A percentile compares a stretch with the other conserved stretches of the same genome.
These are phyloP conservation scores for Triticum aestivum DNA, from an alignment of 176 grass and related monocot genomes.

Conservation along the genomic window DNA sequence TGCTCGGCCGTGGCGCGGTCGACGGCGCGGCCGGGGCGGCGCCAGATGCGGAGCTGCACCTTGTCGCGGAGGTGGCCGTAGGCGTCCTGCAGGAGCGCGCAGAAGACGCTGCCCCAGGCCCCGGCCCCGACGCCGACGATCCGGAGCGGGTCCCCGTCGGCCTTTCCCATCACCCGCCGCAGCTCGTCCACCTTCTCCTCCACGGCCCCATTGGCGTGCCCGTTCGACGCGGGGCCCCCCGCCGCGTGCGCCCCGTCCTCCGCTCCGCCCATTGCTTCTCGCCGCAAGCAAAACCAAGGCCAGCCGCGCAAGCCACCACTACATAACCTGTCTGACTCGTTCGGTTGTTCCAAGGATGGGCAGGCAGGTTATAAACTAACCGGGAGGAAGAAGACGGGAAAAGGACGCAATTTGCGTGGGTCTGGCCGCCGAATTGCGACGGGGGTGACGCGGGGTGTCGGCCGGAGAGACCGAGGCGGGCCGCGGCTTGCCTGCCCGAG, in stretches of 20 bases:
- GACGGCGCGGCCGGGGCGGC: slow-evolving; percentile 68
- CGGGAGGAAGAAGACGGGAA: background rate
- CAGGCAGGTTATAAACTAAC: background rate
- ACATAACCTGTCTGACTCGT: background rate
- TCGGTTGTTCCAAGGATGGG: slow-evolving; percentile 4
- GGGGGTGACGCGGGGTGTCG: background rate
- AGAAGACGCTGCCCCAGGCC: slow-evolving; percentile 95
- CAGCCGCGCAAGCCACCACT: background rate
- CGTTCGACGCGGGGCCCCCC: slow-evolving; percentile 26
- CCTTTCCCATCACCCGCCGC: slow-evolving; percentile 74
- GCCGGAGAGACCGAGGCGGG: slow-evolving; percentile 38
- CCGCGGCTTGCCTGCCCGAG: background rate
- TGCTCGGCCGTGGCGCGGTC: slow-evolving; percentile 81
- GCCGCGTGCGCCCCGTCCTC: slow-evolving; percentile 12
- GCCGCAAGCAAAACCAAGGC: slow-evolving; percentile 20
- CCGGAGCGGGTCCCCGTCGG: slow-evolving; percentile 72
- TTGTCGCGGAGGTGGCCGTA: slow-evolving; percentile 93
- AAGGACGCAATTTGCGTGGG: background rate
- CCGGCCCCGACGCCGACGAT: slow-evolving; percentile 88
- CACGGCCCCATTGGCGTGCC: slow-evolving; percentile 54
- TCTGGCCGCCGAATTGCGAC: slow-evolving; percentile 42
- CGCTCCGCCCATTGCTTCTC: slow-evolving; percentile 40
- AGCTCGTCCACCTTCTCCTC: slow-evolving; percentile 91
- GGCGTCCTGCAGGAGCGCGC: slow-evolving; percentile 88
- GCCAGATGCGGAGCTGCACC: slow-evolving; percentile 91